These are phyloP conservation scores for Erythrophleum fordii DNA, from an alignment of 306 rosid species.

Conservation along the genomic window DNA sequence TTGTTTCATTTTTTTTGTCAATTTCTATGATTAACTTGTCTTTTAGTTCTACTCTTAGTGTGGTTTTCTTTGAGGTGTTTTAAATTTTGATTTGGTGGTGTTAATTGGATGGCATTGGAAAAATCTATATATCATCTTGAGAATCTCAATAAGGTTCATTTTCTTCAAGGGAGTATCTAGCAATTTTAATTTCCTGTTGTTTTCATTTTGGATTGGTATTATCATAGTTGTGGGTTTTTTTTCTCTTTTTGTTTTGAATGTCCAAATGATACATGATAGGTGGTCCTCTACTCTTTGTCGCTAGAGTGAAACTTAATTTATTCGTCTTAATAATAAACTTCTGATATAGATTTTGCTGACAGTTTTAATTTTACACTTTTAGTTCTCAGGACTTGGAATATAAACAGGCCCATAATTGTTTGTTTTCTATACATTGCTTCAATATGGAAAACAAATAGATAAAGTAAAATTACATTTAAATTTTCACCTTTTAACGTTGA, in stretches of 20 bases:
- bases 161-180: slow-evolving; percentile 18
- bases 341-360: background rate
- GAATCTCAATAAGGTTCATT: slow-evolving; percentile 27
- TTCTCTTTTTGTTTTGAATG: slow-evolving; percentile 5
- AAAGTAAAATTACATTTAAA: no score
- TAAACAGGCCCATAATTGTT: no score
- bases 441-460: no score
- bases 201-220: background rate
- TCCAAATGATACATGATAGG: background rate
- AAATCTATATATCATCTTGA: background rate
- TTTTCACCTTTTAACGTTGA: no score
- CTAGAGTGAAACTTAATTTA: background rate
- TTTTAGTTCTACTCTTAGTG: background rate
- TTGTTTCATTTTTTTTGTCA: slow-evolving; percentile 9
- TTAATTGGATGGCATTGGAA: background rate
- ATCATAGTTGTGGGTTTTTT: background rate
- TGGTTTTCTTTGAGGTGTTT: background rate
- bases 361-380: background rate
- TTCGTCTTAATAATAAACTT: background rate
- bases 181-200: no score
- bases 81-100: background rate
- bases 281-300: background rate
- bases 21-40: slow-evolving; percentile 9
- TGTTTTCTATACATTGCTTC: background rate
- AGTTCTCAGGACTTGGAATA: background rate